phyloP scores from a whole-genome alignment of 2,329 filamentous ascomycete genomes.

The Colletotrichum lindemuthianum region DNA sequence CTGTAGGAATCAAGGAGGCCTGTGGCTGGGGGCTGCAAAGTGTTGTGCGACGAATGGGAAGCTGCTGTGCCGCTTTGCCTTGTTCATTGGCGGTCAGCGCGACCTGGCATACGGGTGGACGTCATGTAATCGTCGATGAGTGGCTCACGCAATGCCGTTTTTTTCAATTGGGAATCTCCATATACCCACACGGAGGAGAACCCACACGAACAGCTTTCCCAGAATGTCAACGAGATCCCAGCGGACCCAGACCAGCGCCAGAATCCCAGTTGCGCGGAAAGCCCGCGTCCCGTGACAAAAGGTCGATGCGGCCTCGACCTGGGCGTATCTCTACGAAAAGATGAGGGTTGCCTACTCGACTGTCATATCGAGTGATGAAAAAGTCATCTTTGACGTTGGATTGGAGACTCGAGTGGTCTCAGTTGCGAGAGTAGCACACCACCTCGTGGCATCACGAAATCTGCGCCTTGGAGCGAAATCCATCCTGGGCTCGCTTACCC shows the following conservation, averaged over 20 bases:
- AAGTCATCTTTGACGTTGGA: constrained; percentile 17
- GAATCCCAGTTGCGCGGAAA: constrained; percentile 8
- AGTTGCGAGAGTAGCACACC: constrained; percentile 27
- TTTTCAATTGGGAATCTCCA: neutral
- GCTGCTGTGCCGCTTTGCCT: constrained; percentile 20
- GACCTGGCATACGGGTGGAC: constrained; percentile 17
- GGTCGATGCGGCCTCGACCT: constrained; percentile 24
- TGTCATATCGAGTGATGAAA: constrained; percentile 14
- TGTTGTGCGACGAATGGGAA: constrained; percentile 29
- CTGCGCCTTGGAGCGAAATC: constrained; percentile 12
- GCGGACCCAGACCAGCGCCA: neutral
- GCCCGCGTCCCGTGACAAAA: constrained; percentile 30
- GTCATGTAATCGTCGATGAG: constrained; percentile 26
- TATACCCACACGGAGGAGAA: constrained; percentile 8
- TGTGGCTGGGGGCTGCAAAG: constrained; percentile 6
- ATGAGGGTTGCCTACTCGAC: constrained; percentile 26
- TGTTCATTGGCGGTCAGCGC: constrained; percentile 30
- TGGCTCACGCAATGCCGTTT: constrained; percentile 10
- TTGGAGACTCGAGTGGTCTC: constrained; percentile 26
- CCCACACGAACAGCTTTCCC: constrained; percentile 5
- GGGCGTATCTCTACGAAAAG: constrained; percentile 8
- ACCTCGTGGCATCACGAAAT: constrained; percentile 30
- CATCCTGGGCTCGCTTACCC: constrained; percentile 30
- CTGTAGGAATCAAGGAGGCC: neutral
- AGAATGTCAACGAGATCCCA: constrained; percentile 4